Base-by-base conservation (phyloP, 306 rosid genomes). In the Cicer arietinum region DNA sequence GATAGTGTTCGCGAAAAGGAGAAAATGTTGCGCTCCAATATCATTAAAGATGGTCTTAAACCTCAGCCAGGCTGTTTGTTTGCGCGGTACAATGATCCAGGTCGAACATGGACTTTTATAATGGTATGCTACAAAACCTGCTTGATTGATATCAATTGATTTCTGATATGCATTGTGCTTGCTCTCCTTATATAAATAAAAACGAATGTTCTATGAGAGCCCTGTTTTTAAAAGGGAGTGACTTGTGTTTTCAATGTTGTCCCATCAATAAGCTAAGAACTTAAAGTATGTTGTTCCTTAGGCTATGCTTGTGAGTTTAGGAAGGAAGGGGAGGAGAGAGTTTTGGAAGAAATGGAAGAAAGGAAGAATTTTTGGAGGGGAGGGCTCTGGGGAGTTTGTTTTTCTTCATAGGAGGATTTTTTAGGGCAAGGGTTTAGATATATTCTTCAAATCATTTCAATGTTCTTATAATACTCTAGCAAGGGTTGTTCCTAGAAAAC, bases 1-100 rank as follows among this genome's bases (percentile, higher is more conserved):
- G 92, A 89, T 14, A 47, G 50, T 42, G 97, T 89, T 67, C 64
- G 45, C 7, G 82, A 86, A 65, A 86, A 87, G 79, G 97, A 85
- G 83, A 85, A 81, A 76, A 59, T 8, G 1, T 81, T 94, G 46
- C 91, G 90, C 5, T 69, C 81, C 35, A 76, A 76, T 64, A 87
- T 90, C 53, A 67, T 85, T 59, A 80, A 68, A 67, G 90, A 90
- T 59, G 92, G 95, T 43, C 90, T 90, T 37, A 90, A 88, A 77
- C 93, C 96, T 30, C 87, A 67, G 84, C 35, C 37, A 1, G 96
- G 95, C 56, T 92, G 93, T 85, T 87, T 90, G 87, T 86, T 94
- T 70, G 99, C 99, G 71, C 92, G 99, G 52, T 94, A 94, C 89
- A 94, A 92, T 46, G 97, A 94, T 84, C 97, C 99, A 4, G 94